Conservation (phyloP, 2,329 filamentous ascomycete species). For the Chalara sp. region DNA sequence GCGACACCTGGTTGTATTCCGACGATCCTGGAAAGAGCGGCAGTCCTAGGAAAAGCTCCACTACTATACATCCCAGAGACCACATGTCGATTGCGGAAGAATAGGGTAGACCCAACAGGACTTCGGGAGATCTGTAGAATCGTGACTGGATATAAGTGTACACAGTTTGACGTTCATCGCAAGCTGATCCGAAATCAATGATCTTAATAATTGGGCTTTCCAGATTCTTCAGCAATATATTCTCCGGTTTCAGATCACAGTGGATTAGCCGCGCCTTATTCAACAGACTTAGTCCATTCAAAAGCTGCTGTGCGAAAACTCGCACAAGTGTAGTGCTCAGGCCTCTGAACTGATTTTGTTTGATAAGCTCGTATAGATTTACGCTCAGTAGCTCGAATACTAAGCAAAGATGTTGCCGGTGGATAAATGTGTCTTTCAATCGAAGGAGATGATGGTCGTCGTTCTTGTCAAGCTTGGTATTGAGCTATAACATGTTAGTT, state of each 20-base stretch:
- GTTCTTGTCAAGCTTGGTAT: conserved; percentile 98
- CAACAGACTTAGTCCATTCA: conserved; percentile 84
- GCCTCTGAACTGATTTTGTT: conserved; percentile 98
- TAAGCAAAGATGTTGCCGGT: conserved; percentile 90
- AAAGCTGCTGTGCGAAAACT: conserved; percentile 92
- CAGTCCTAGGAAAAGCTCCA: conserved; percentile 91
- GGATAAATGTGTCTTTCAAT: conserved; percentile 96
- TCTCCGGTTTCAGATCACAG: conserved; percentile 96
- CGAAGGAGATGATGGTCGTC: conserved; percentile 94
- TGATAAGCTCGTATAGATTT: conserved; percentile 97
- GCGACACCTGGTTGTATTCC: conserved; percentile 95
- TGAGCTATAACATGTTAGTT: conserved; percentile 54
- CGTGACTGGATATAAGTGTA: conserved; percentile 99
- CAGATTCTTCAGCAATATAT: conserved; percentile 94
- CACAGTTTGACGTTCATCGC: conserved; percentile 95
- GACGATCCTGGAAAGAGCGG: conserved; percentile 95
- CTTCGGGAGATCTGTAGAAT: conserved; percentile 96
- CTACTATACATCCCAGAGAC: conserved; percentile 96
- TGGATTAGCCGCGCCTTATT: conserved; percentile 97
- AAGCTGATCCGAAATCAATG: conserved; percentile 97
- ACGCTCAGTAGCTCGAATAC: conserved; percentile 96
- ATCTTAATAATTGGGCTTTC: conserved; percentile 99
- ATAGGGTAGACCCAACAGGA: conserved; percentile 90
- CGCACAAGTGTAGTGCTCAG: conserved; percentile 94
- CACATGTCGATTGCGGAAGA: conserved; percentile 99